A percentile compares a stretch with the other conserved stretches of the same genome.
Conservation (phyloP, 306 rosid species). For the Arachis hypogaea region DNA sequence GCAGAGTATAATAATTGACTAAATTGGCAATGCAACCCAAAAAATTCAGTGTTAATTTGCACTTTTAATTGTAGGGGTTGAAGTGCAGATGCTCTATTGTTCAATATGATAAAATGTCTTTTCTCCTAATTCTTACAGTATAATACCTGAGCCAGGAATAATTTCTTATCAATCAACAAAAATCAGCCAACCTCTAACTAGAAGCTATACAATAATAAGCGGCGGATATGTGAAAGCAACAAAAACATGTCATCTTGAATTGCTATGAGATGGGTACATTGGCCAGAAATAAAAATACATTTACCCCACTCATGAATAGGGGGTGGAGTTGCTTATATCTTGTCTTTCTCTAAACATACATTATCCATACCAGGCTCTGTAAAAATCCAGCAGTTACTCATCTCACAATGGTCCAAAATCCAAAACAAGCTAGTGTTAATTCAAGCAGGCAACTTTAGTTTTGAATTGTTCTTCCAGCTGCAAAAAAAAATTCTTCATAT, state of each 20-base stretch:
- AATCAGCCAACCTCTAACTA: too few species aligned
- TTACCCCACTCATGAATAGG: conserved; percentile 38
- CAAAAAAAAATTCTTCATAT: conserved; percentile 36
- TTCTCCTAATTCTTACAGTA: too few species aligned
- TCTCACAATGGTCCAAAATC: conserved; percentile 37
- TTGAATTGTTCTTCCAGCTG: conserved; percentile 97
- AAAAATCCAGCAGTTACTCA: conserved; percentile 43
- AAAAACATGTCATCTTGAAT: conserved; percentile 31
- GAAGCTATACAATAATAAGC: conserved; percentile 34
- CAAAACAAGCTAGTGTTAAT: conserved; percentile 35
- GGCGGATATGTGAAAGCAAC: conserved; percentile 38
- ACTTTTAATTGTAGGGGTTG: too few species aligned
- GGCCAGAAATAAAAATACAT: conserved; percentile 37
- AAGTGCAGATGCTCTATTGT: too few species aligned
- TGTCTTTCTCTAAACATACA: conserved; percentile 32
- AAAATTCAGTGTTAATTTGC: too few species aligned
- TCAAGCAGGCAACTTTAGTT: conserved; percentile 89
- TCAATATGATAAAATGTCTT: too few species aligned
- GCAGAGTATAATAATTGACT: too few species aligned
- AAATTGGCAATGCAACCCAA: too few species aligned
- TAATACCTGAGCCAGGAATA: too few species aligned
- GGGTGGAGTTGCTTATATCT: conserved; percentile 28
- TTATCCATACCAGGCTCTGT: conserved; percentile 31
- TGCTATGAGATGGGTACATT: conserved; percentile 33
- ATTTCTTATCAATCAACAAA: too few species aligned